Evolutionary conservation across 2,329 filamentous ascomycete genomes (phyloP), one percentile per base, ranked within the genome.

Genomic region (Coniochaeta pulveracea): DNA sequence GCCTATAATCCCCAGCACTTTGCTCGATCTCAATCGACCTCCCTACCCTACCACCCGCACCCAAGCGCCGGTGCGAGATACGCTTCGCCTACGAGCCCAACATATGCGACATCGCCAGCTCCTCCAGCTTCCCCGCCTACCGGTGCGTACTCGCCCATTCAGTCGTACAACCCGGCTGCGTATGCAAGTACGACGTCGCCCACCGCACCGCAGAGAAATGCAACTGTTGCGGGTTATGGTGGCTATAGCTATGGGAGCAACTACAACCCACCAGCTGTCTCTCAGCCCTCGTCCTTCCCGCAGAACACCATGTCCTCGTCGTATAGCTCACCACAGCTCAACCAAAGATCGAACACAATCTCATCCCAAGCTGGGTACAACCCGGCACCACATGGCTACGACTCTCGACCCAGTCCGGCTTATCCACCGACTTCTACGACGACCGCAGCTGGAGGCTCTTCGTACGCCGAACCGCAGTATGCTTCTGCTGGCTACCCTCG

Each of bases 1-100:
- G 54, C 70, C 26, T 89, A 88, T 56, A 89, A 88, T 48, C 82
- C 84, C 2, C 71, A 80, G 50, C 62, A 66, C 23, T 89, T 74
- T 51, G 61, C 58, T 35, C 62, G 69, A 35, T 63, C 69, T 21
- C 68, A 69, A 38, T 71, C 70, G 16, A 62, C 62, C n/a, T 57
- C 58, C 26, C 44, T 69, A 18, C 64, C 68, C 9, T 67, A 69
- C 41, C 66, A 63, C 36, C 63, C 60, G 39, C 60, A 58, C 40
- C 56, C 57, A 17, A n/a, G n/a, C n/a, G n/a, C n/a, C n/a, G 41
- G 50, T 9, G 43, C 52, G 29, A 57, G 60, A 43, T 52, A 64
- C 39, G 44, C 53, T 40, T 48, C 59, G 36, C 43, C 57, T 40
- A 47, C 56, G 44, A 44, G 57, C 46, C 48, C 56, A 35, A 53